These are phyloP conservation scores for Cercospora sesami DNA, from an alignment of 2,329 filamentous ascomycete genomes.

Conservation along the genomic window DNA sequence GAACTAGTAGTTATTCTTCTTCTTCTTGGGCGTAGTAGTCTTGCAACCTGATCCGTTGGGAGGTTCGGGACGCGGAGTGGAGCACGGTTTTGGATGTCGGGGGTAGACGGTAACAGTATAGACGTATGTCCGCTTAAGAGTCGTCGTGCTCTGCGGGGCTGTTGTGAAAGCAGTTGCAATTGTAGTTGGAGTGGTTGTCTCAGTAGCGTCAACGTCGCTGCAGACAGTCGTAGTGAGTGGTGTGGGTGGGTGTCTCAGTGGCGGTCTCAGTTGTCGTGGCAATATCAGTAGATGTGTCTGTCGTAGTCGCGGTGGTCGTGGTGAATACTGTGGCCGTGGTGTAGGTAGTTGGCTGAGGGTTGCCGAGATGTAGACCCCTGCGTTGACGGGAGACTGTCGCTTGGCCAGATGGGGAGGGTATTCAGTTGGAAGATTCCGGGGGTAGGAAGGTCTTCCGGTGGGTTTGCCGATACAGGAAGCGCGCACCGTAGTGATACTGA, in stretches of 20 bases:
- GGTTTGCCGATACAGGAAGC: background rate
- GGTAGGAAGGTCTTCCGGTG: background rate
- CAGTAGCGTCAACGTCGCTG: background rate
- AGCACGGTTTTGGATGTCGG: background rate
- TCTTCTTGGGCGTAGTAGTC: background rate
- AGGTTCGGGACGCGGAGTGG: background rate
- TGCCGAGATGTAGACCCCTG: background rate
- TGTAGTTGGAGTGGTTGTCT: conserved; percentile 34
- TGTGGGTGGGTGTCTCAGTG: background rate
- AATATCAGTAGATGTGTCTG: background rate
- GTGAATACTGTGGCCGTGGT: background rate
- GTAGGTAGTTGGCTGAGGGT: background rate
- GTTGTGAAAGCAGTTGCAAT: conserved; percentile 23
- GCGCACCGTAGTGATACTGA: background rate
- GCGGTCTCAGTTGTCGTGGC: background rate
- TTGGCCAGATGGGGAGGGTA: background rate
- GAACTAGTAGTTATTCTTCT: background rate
- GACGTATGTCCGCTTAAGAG: background rate
- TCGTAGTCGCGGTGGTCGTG: background rate
- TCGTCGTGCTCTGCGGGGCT: background rate
- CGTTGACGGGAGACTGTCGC: background rate
- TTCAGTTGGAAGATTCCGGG: background rate
- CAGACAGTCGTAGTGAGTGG: background rate
- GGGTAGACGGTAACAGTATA: background rate
- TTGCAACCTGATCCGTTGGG: background rate